phyloP scores from a whole-genome alignment of 257 asterid genomes.

The Capsicum rhomboideum region DNA sequence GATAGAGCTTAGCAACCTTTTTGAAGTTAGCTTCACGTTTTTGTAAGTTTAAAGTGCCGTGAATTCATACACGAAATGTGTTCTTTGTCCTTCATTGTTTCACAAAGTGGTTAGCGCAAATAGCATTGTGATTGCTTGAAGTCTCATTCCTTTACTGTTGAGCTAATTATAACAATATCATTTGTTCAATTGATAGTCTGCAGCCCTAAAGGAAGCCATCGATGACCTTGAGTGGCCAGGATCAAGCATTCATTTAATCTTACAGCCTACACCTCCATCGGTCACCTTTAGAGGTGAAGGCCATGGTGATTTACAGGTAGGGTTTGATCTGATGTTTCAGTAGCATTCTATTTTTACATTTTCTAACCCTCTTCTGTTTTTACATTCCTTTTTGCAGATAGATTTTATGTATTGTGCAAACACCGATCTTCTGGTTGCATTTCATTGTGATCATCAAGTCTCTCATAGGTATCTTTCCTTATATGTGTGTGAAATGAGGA shows the following conservation, averaged over 20 bases:
- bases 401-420: conserved; percentile 72
- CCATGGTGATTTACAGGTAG: conserved; percentile 95
- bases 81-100: neutral
- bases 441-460: conserved; percentile 62
- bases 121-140: neutral
- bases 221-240: conserved; percentile 99
- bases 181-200: conserved; percentile 52
- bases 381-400: conserved; percentile 44
- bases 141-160: neutral
- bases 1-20: neutral
- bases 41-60: neutral
- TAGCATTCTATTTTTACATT: neutral
- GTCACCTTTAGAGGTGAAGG: conserved; percentile 90
- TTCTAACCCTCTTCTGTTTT: neutral
- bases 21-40: neutral
- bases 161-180: neutral
- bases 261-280: conserved; percentile 76
- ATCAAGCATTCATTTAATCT: conserved; percentile 66
- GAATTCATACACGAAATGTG: neutral
- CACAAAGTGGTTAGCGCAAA: neutral
- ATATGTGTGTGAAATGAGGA: neutral
- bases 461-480: conserved; percentile 49
- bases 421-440: conserved; percentile 72
- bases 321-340: neutral
- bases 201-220: conserved; percentile 91